Evolutionary conservation across 2,329 filamentous ascomycete species (phyloP).

Genomic region (Exophiala bonariae): DNA sequence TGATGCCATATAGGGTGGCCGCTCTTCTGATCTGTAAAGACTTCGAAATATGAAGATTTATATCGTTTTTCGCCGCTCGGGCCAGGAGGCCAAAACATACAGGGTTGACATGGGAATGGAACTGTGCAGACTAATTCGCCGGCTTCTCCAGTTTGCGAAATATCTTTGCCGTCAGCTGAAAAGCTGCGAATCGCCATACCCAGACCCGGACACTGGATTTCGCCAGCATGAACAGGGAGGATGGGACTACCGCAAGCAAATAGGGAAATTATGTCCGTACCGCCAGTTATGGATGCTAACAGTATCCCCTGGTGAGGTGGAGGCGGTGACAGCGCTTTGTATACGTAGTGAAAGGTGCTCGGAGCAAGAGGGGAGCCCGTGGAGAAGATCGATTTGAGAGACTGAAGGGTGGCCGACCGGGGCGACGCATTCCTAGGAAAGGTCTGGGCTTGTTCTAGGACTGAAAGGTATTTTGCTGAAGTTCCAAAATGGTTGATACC

Average conservation of each 20-base stretch:
- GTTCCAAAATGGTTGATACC: constrained; percentile 92
- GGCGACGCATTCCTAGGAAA: constrained; percentile 56
- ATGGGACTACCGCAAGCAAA: constrained; percentile 84
- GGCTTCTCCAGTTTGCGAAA: constrained; percentile 64
- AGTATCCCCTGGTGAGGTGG: constrained; percentile 75
- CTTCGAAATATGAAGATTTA: constrained; percentile 80
- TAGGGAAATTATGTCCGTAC: constrained; percentile 93
- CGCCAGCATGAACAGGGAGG: constrained; percentile 68
- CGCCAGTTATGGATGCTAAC: constrained; percentile 89
- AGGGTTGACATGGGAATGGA: constrained; percentile 87
- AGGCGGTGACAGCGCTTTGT: constrained; percentile 54
- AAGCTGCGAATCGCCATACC: constrained; percentile 71
- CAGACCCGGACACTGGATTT: constrained; percentile 75
- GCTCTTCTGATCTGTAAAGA: constrained; percentile 53
- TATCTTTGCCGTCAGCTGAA: constrained; percentile 57
- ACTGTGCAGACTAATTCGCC: constrained; percentile 85
- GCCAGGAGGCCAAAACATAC: constrained; percentile 77
- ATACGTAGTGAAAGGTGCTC: constrained; percentile 89
- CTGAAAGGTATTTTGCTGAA: constrained; percentile 86
- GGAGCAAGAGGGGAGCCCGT: constrained; percentile 91
- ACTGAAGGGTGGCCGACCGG: constrained; percentile 39
- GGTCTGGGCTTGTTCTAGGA: constrained; percentile 77
- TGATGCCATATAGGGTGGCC: constrained; percentile 75
- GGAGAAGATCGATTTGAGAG: constrained; percentile 83
- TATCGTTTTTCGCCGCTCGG: constrained; percentile 73